These are phyloP conservation scores for Jackrogersella minutella DNA, from an alignment of 495 filamentous ascomycete species.

Conservation along the genomic window DNA sequence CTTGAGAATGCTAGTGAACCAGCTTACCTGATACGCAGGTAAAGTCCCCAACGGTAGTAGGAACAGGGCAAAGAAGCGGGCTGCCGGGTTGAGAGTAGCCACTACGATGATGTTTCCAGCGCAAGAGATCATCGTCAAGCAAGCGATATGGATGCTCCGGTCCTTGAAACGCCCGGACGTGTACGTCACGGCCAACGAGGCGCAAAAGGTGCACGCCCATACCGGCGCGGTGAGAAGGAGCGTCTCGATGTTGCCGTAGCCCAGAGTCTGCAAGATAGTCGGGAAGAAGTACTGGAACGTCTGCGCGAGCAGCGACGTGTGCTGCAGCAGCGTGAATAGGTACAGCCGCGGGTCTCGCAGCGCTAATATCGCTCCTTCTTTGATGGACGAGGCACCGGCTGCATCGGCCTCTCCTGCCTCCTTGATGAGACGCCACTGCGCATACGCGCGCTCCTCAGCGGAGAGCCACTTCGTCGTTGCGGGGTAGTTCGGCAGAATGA, in stretches of 20 bases:
- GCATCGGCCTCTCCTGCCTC: conserved; percentile 53
- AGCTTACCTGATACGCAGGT: conserved; percentile 48
- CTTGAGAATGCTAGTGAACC: neutral
- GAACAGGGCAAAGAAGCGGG: conserved; percentile 60
- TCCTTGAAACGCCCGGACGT: conserved; percentile 52
- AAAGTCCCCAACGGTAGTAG: conserved; percentile 60
- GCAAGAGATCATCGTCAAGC: conserved; percentile 54
- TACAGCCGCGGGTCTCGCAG: conserved; percentile 54
- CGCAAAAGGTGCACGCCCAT: conserved; percentile 48
- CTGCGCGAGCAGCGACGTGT: conserved; percentile 52
- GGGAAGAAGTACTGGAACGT: conserved; percentile 64
- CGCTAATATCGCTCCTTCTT: conserved; percentile 51
- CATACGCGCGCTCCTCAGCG: conserved; percentile 52
- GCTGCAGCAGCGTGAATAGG: conserved; percentile 56
- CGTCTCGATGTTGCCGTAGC: conserved; percentile 59
- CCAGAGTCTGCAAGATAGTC: conserved; percentile 61
- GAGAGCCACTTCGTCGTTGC: conserved; percentile 53
- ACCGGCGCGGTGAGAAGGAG: conserved; percentile 63
- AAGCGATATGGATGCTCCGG: conserved; percentile 54
- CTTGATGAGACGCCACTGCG: conserved; percentile 51
- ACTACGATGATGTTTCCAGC: conserved; percentile 60
- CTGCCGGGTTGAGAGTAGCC: conserved; percentile 54
- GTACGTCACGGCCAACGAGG: conserved; percentile 49
- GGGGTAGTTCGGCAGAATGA: conserved; percentile 56
- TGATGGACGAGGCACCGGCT: conserved; percentile 39